Base-by-base conservation (phyloP, 345 rosid species). In the Clarkia xantiana region DNA sequence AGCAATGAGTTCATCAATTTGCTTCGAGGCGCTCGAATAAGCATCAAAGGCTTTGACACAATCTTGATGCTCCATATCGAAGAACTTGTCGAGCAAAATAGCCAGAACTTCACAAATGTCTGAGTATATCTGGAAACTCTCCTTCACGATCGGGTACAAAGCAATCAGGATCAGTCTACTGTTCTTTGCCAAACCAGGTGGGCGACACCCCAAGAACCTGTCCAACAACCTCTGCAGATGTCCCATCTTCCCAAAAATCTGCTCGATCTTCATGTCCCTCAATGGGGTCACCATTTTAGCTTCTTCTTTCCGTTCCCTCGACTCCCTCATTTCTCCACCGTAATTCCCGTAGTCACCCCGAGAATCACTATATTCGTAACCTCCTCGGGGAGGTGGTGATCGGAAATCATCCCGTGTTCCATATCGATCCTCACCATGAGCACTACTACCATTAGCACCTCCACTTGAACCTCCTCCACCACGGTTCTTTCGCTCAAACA, bases 11-110 rank as follows among this genome's bases (percentile, higher is more conserved):
- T 88, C 93, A 62, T 88, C 84, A 25, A 80, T 82, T 79, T 71
- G 68, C 61, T 84, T 88, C 0, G 93, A 82, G 0, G 93, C 79
- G 10, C 80, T 73, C 10, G 75, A 76, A 42, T 82, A 80, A 0
- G 81, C 71, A 58, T 88, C 93, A 18, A 88, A 77, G 2, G 74
- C 78, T 77, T 78, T 88, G 2, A 82, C 84, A 29, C 93, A 80
- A 53, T 82, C 84, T 0, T 70, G 56, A 58, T 82, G 78, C 57
- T 82, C 86, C 95, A 88, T 82, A 47, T 78, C 82, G 3, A 64
- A 66, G 61, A 88, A 88, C 53, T 71, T 75, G 49, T 84, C 97
- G 5, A 78, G 71, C 79, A 88, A 56, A 44, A 81, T 73, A 44
- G 75, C 86, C 51, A 88, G 54, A 12, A 71, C 84, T 67, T 73